Percentiles rank a stretch among this genome's conserved stretches.
phyloP scores from a whole-genome alignment of 2,329 filamentous ascomycete species.

The Grosmannia serpens region DNA sequence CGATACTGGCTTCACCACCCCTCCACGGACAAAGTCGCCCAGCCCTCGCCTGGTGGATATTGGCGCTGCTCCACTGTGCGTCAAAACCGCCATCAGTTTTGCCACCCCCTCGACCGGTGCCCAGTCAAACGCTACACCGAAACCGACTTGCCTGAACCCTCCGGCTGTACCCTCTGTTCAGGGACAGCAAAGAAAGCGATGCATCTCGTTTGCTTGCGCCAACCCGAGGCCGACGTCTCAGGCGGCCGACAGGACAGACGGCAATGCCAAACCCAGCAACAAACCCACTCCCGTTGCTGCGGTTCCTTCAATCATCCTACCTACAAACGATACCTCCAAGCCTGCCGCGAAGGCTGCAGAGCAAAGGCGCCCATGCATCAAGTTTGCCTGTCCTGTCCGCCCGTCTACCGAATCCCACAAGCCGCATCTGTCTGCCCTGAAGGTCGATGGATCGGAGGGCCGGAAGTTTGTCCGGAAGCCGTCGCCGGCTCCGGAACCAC shows the following conservation, averaged over 20 bases:
- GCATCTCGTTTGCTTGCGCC: slow-evolving; percentile 85
- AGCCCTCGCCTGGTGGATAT: slow-evolving; percentile 69
- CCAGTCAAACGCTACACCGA: slow-evolving; percentile 7
- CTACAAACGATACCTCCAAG: slow-evolving; percentile 2
- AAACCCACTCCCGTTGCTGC: slow-evolving; percentile 8
- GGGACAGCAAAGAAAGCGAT: slow-evolving; percentile 64
- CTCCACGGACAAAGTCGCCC: slow-evolving; percentile 74
- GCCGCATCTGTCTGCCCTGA: slow-evolving; percentile 10
- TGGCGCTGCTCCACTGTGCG: slow-evolving; percentile 20
- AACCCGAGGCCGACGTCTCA: slow-evolving; percentile 40
- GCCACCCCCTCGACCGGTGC: slow-evolving; percentile 2
- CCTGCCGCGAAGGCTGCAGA: slow-evolving; percentile 6
- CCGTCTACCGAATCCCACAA: slow-evolving; percentile 31
- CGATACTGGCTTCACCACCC: slow-evolving; percentile 82
- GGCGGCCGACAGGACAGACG: slow-evolving; percentile 17
- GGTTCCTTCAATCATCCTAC: slow-evolving; percentile 10
- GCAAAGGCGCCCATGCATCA: slow-evolving; percentile 52
- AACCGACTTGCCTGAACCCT: slow-evolving; percentile 33
- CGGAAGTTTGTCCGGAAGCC: slow-evolving; percentile 11
- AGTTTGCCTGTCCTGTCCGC: slow-evolving; percentile 60
- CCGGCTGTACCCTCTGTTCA: slow-evolving; percentile 33
- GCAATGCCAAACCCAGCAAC: slow-evolving; percentile 8
- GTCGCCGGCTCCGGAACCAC: slow-evolving; percentile 16
- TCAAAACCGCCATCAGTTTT: not conserved
- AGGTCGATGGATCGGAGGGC: slow-evolving; percentile 9